These are phyloP conservation scores for Penicillium sp. DNA, from an alignment of 2,329 filamentous ascomycete species.

Conservation along the genomic window DNA sequence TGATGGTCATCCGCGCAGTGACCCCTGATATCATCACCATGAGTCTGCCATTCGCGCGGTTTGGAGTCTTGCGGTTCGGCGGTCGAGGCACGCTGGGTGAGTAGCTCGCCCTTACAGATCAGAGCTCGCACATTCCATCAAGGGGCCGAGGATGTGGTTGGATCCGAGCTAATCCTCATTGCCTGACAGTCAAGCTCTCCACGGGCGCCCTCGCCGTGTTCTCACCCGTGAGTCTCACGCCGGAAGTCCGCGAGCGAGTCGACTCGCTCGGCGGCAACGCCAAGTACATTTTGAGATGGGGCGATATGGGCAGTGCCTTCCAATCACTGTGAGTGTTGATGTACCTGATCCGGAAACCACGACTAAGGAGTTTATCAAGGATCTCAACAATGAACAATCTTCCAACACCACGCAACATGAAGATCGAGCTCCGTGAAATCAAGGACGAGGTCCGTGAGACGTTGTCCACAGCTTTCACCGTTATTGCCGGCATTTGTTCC, in stretches of 20 bases:
- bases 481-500: no score
- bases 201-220: constrained; percentile 79
- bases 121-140: constrained; percentile 2
- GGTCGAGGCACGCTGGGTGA: constrained; percentile 79
- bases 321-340: no score
- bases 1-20: constrained; percentile 86
- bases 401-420: no score
- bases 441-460: no score
- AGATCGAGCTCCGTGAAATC: no score
- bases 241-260: constrained; percentile 60
- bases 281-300: no score
- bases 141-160: neutral
- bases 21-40: constrained; percentile 62
- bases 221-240: constrained; percentile 81
- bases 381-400: no score
- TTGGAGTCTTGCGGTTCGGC: constrained; percentile 74
- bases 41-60: constrained; percentile 72
- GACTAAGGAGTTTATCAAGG: no score
- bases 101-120: constrained; percentile 21
- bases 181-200: constrained; percentile 62
- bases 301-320: no score
- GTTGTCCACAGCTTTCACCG: no score
- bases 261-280: constrained; percentile 64
- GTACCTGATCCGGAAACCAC: no score
- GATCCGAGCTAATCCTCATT: constrained; percentile 16